A percentile compares a stretch with the other conserved stretches of the same genome.
These are phyloP conservation scores for Nakazawaea laoshanensis DNA, from an alignment of 805 yeast species.

Conservation along the genomic window DNA sequence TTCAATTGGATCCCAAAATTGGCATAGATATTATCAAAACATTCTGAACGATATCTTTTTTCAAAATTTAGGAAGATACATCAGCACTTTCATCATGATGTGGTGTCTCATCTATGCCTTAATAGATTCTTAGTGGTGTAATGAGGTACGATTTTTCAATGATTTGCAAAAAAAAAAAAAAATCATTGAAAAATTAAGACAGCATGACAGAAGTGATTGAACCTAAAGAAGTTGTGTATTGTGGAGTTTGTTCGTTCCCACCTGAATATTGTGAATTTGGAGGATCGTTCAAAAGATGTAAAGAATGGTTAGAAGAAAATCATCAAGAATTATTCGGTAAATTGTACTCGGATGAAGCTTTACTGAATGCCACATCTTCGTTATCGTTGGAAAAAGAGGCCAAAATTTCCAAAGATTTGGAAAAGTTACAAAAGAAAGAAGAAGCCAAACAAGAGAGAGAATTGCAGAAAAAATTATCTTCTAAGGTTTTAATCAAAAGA, in stretches of 20 bases:
- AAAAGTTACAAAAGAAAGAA: slow-evolving; percentile 79
- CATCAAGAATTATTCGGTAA: slow-evolving; percentile 48
- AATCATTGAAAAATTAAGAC: no score
- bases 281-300: slow-evolving; percentile 71
- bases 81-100: slow-evolving; percentile 46
- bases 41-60: slow-evolving; percentile 33
- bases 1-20: slow-evolving; percentile 22
- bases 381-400: slow-evolving; percentile 73
- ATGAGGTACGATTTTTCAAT: neutral
- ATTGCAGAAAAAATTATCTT: slow-evolving; percentile 64
- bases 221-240: slow-evolving; percentile 44
- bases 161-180: no score
- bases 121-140: slow-evolving; percentile 16
- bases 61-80: slow-evolving; percentile 35
- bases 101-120: slow-evolving; percentile 50
- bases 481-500: slow-evolving; percentile 76
- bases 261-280: slow-evolving; percentile 93
- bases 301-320: slow-evolving; percentile 64
- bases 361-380: slow-evolving; percentile 49
- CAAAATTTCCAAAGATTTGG: slow-evolving; percentile 71
- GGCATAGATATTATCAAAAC: slow-evolving; percentile 28
- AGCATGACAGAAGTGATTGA: slow-evolving; percentile 4
- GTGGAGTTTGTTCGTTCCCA: slow-evolving; percentile 79
- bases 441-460: slow-evolving; percentile 83
- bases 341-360: slow-evolving; percentile 54